Conservation (phyloP, 1,284 basidiomycete species). For the Cerrena zonata region DNA sequence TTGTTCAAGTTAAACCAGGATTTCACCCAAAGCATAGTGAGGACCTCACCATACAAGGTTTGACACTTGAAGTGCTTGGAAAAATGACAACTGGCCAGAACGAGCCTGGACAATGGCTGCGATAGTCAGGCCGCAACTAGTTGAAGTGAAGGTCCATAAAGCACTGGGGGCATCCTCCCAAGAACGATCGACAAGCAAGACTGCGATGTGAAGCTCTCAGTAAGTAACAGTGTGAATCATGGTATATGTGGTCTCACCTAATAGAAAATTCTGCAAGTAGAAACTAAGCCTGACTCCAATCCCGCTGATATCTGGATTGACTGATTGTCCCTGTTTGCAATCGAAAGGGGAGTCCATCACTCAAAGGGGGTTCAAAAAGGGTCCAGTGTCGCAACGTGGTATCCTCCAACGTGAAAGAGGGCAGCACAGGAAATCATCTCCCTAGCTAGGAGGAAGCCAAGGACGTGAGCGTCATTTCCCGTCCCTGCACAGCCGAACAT, state of each 20-base stretch:
- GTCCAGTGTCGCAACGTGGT: no score
- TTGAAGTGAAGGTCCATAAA: slow-evolving; percentile 38
- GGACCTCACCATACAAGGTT: slow-evolving; percentile 34
- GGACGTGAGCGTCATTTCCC: background rate
- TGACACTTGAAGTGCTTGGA: slow-evolving; percentile 34
- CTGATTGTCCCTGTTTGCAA: slow-evolving; percentile 7
- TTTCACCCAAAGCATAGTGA: background rate
- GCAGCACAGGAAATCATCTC: no score
- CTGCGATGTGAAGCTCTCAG: slow-evolving; percentile 1
- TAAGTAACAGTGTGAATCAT: background rate
- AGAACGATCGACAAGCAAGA: slow-evolving; percentile 12
- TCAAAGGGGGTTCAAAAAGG: no score
- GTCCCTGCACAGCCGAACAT: no score
- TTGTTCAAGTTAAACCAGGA: slow-evolving; percentile 1
- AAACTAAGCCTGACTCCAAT: slow-evolving; percentile 37
- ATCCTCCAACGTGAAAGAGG: no score
- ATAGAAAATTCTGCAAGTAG: slow-evolving; percentile 32
- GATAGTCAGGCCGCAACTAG: slow-evolving; percentile 35
- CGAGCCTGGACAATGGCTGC: slow-evolving; percentile 30
- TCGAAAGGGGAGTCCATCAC: background rate
- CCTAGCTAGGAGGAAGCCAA: no score
- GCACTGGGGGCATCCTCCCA: slow-evolving; percentile 29
- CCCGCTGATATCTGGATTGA: slow-evolving; percentile 35
- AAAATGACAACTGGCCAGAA: slow-evolving; percentile 27
- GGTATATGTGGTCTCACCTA: slow-evolving; percentile 6